Evolutionary conservation across 208 protist genomes (phyloP).

Genomic region (Phytomonas francai): DNA sequence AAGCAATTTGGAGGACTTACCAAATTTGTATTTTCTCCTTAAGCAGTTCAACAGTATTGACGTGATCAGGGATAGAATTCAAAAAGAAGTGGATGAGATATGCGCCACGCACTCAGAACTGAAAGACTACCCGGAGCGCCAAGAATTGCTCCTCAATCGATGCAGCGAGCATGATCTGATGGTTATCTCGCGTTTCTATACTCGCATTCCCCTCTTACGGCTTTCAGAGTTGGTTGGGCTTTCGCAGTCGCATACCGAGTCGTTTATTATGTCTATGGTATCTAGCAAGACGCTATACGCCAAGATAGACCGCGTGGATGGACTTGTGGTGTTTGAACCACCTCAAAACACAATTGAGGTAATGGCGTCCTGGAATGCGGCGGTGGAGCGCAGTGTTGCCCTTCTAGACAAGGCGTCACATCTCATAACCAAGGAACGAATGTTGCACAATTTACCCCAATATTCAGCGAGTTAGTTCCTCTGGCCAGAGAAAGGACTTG

Average conservation of each 20-base stretch:
- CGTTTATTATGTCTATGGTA: constrained; percentile 90
- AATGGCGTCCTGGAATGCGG: constrained; percentile 80
- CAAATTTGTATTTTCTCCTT: constrained; percentile 60
- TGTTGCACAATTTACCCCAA: constrained; percentile 69
- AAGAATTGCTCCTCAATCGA: constrained; percentile 79
- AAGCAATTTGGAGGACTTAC: constrained; percentile 65
- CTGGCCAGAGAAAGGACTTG: constrained; percentile 5
- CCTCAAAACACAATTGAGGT: constrained; percentile 86
- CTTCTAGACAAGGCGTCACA: constrained; percentile 91
- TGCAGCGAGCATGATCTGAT: constrained; percentile 95
- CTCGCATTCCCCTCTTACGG: constrained; percentile 82
- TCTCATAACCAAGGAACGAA: constrained; percentile 92
- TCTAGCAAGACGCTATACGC: constrained; percentile 85
- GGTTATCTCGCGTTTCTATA: constrained; percentile 93
- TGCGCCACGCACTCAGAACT: constrained; percentile 74
- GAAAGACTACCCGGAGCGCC: constrained; percentile 33
- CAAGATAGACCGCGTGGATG: constrained; percentile 92
- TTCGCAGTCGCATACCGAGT: constrained; percentile 79
- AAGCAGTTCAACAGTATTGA: constrained; percentile 81
- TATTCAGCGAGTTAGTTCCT: constrained; percentile 1
- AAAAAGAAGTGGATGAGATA: constrained; percentile 35
- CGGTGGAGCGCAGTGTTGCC: constrained; percentile 80
- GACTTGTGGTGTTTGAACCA: constrained; percentile 86
- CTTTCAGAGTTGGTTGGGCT: constrained; percentile 90
- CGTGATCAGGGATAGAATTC: constrained; percentile 73